Evolutionary conservation across 805 yeast genomes (phyloP), one percentile per base, ranked within the genome.

Genomic region (Ogataea saltuana): DNA sequence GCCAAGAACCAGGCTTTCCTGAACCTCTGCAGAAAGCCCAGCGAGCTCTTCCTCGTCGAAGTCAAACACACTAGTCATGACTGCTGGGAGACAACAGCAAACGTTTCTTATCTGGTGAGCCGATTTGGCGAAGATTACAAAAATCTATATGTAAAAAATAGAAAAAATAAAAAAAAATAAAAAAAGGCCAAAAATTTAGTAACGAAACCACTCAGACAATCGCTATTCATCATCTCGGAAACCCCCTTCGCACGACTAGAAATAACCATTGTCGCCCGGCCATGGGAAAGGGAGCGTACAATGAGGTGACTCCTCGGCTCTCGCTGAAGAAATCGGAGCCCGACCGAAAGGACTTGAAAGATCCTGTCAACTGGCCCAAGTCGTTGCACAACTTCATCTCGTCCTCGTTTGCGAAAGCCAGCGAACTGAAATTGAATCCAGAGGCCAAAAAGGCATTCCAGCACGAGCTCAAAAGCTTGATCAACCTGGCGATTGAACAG

Each of bases 281-380:
- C 25, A 21, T 20, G 25, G 33, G 37, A 20, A 34, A 36, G 13
- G 47, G 48, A 33, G 38, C 42, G 36, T 51, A 56, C 33, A 54
- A 55, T 36, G 46, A 51, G 25, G 61, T 53, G 32, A 33, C 55
- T 3, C 48, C 61, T 1, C 55, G 58, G 18, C 30, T 56, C 1
- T 52, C 60, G 11, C 48, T 53, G 16, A 45, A 44, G 23, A 47
- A 42, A 5, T 21, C 36, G 4, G 41, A 26, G n/a, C 27, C 25
- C 3, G 36, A 36, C 26, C 37, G 38, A 15, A 53, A 44, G 22
- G 51, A 54, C 27, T 51, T 54, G 34, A 57, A 52, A 22, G 61
- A 64, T 39, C 67, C 68, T 1, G 50, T 56, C 29, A 58, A 54
- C 39, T 81, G 85, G 85, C 88, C 87, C 1, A 67, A 59, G n/a